Conservation (phyloP, 371 early-diverging fungal genomes). For the Apophysomyces sp. region DNA sequence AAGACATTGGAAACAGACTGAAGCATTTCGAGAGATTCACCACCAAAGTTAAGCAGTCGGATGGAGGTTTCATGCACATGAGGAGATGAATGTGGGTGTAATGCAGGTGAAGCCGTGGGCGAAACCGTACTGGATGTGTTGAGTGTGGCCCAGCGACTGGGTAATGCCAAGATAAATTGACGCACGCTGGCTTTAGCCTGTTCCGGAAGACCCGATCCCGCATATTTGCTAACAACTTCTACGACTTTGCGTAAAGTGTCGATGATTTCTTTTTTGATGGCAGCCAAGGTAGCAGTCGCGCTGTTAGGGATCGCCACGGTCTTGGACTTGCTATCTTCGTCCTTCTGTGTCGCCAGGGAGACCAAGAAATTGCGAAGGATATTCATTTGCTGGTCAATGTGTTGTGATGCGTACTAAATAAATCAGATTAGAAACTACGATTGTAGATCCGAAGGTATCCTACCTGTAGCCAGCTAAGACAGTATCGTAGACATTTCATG, state of each 20-base stretch:
- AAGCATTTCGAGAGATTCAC: slow-evolving; percentile 76
- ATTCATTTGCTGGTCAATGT: slow-evolving; percentile 76
- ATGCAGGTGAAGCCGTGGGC: slow-evolving; percentile 13
- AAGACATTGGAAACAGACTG: slow-evolving; percentile 67
- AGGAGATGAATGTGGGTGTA: slow-evolving; percentile 4
- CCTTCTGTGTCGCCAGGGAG: slow-evolving; percentile 38
- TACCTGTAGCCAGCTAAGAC: slow-evolving; percentile 76
- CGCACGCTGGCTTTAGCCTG: slow-evolving; percentile 78
- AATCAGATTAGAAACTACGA: not conserved
- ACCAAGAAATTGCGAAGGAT: slow-evolving; percentile 64
- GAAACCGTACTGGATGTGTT: slow-evolving; percentile 26
- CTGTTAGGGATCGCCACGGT: not conserved
- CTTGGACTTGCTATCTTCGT: not conserved
- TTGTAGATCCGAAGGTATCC: slow-evolving; percentile 1
- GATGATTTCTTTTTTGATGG: slow-evolving; percentile 77
- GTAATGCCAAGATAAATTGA: slow-evolving; percentile 80
- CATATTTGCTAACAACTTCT: slow-evolving; percentile 81
- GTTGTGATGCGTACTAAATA: slow-evolving; percentile 68
- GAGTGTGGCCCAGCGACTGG: slow-evolving; percentile 67
- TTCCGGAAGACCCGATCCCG: slow-evolving; percentile 76
- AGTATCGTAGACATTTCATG: slow-evolving; percentile 72
- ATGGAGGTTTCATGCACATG: slow-evolving; percentile 19
- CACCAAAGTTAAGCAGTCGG: slow-evolving; percentile 54
- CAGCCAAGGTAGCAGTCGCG: slow-evolving; percentile 26
- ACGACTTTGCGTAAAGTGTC: slow-evolving; percentile 84